Base-by-base conservation (phyloP, 2,329 filamentous ascomycete genomes). In the Aspergillus melleus region DNA sequence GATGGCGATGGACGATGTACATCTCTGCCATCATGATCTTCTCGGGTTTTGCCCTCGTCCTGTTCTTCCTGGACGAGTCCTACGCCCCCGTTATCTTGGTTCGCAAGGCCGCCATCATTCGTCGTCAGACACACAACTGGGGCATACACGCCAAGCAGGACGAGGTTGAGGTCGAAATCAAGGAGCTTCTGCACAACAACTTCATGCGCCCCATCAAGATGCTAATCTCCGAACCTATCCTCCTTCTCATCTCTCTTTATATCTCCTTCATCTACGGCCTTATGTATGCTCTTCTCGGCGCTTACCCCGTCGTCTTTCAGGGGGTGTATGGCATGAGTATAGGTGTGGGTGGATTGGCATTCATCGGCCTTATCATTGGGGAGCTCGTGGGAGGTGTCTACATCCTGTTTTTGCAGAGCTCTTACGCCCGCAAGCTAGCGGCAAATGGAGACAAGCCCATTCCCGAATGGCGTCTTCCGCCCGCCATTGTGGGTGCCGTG, bases 91-190 rank as follows among this genome's bases (percentile, higher is more conserved):
- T 68, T 0, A 67, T 74, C 4, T 61, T 74, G 8, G 68, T 72
- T 19, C 68, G 67, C 24, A 73, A 73, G 47, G 84, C 84, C 0
- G 69, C 77, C 0, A 79, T 82, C 52, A 68, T 86, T 2, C 76
- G 84, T 16, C 76, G 83, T 12, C 71, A 81, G 49, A 86, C 84
- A 0, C 79, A 80, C 60, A 86, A 86, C 61, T 86, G 84, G 84
- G 84, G 83, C 1, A 86, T 86, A 46, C 83, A 86, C 59, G 84
- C 84, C 1, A 81, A 81, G 62, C 76, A 78, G 63, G 81, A 83
- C 62, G 80, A 84, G 68, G 79, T 84, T 36, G 81, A 84, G 64
- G 73, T 84, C n/a, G 79, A 83, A 55, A 76, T 83, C 60, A 70
- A 69, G 1, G 79, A 83, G 53, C 64, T 84, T 5, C 65, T 83